Evolutionary conservation across 2,329 filamentous ascomycete genomes (phyloP).

Genomic region (Orbilia ellipsospora): DNA sequence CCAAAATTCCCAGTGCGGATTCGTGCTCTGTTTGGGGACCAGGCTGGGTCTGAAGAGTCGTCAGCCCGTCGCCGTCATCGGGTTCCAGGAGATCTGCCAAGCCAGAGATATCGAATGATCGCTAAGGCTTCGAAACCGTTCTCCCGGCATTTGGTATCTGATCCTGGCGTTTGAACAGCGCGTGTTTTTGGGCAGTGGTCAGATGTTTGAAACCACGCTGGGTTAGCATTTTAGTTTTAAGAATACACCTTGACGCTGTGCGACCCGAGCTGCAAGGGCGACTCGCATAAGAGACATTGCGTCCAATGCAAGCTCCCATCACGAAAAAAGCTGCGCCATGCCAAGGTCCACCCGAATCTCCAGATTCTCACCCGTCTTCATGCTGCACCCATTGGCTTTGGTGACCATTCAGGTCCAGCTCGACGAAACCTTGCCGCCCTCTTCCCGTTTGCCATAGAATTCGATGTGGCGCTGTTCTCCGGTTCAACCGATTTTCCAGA

Average conservation of each 20-base stretch:
- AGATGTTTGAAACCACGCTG: slow-evolving; percentile 47
- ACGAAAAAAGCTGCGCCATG: slow-evolving; percentile 23
- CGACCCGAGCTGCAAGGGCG: slow-evolving; percentile 53
- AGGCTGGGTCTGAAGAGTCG: slow-evolving; percentile 17
- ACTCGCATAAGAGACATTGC: slow-evolving; percentile 16
- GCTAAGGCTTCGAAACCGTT: neutral
- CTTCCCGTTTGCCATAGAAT: slow-evolving; percentile 8
- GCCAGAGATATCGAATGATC: slow-evolving; percentile 2
- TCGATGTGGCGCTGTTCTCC: slow-evolving; percentile 12
- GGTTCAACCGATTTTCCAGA: slow-evolving; percentile 7
- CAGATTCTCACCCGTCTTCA: slow-evolving; percentile 39
- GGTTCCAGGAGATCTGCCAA: slow-evolving; percentile 8
- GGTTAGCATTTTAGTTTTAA: slow-evolving; percentile 8
- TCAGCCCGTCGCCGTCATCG: slow-evolving; percentile 15
- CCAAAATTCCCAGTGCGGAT: slow-evolving; percentile 11
- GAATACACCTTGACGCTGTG: slow-evolving; percentile 32
- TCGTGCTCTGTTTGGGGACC: slow-evolving; percentile 3
- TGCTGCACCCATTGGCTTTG: slow-evolving; percentile 58
- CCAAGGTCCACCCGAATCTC: neutral
- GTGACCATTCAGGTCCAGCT: slow-evolving; percentile 56
- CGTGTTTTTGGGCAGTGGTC: neutral
- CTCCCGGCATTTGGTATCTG: neutral
- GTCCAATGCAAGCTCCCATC: slow-evolving; percentile 11
- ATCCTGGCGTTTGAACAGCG: neutral
- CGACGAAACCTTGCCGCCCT: slow-evolving; percentile 56